Conservation (phyloP, 129 eudicot species). For the Lactuca sativa region DNA sequence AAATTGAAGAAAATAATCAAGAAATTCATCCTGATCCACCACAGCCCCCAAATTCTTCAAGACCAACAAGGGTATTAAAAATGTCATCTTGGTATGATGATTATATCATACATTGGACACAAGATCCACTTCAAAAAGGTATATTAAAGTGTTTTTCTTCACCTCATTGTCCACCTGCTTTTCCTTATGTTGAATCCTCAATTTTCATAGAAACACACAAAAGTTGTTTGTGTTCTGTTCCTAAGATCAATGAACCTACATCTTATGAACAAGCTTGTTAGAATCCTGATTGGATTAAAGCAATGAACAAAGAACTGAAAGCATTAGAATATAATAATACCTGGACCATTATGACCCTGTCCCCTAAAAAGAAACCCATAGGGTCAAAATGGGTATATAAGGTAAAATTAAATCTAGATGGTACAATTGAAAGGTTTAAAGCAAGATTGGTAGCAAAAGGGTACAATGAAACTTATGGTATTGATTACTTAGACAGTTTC, state of each 20-base stretch:
- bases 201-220: not conserved
- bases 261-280: not conserved
- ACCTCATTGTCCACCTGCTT: not conserved
- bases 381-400: not conserved
- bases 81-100: not conserved
- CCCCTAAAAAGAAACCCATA: not conserved
- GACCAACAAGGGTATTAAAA: not conserved
- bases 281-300: not conserved
- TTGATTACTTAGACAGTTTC: not conserved
- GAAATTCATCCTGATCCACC: not conserved
- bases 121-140: not conserved
- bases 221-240: not conserved
- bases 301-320: not conserved
- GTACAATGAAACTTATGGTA: not conserved
- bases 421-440: not conserved
- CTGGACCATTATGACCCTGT: not conserved
- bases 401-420: not conserved
- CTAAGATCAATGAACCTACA: not conserved
- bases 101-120: not conserved
- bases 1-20: not conserved
- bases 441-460: not conserved
- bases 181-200: not conserved
- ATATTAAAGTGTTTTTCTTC: not conserved
- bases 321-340: constrained; percentile 1
- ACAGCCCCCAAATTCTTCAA: too few species aligned